Percentiles rank a stretch among this genome's conserved stretches.
Evolutionary conservation across 2,329 filamentous ascomycete genomes (phyloP).

Genomic region (Claviceps humidiphila): DNA sequence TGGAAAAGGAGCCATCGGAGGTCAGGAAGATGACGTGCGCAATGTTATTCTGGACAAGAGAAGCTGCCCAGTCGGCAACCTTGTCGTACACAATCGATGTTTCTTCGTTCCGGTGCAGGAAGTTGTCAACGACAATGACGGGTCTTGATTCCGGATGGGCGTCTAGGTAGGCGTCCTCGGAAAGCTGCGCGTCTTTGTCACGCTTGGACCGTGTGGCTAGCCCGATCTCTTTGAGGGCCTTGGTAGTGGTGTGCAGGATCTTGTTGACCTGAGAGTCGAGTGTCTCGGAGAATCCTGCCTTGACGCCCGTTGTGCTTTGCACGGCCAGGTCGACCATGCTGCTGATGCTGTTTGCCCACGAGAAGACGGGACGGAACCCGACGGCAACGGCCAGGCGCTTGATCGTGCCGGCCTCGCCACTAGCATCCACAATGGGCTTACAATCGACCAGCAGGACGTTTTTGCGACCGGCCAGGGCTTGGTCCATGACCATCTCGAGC

Average conservation of each 20-base stretch:
- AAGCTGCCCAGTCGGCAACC: constrained; percentile 79
- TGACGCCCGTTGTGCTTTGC: constrained; percentile 85
- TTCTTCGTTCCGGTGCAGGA: constrained; percentile 65
- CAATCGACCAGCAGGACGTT: constrained; percentile 83
- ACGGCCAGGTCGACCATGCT: constrained; percentile 86
- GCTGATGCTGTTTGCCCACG: constrained; percentile 90
- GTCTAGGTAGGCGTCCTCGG: constrained; percentile 79
- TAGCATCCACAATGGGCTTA: constrained; percentile 81
- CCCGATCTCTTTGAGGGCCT: constrained; percentile 66
- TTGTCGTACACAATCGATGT: constrained; percentile 58
- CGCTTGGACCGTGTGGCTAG: constrained; percentile 55
- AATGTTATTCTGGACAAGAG: constrained; percentile 71
- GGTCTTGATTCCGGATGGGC: constrained; percentile 73
- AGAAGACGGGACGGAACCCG: constrained; percentile 86
- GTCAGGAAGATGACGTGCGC: constrained; percentile 94
- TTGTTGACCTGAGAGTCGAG: constrained; percentile 80
- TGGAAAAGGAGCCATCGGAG: constrained; percentile 76
- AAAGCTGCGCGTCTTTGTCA: constrained; percentile 58
- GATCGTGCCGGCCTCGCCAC: constrained; percentile 78
- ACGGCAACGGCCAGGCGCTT: constrained; percentile 67
- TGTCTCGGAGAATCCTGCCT: constrained; percentile 88
- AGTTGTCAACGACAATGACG: constrained; percentile 85
- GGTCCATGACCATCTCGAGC: constrained; percentile 72
- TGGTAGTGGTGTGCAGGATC: constrained; percentile 73
- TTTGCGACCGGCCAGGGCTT: constrained; percentile 61